These are phyloP conservation scores for Cyphellophora europaea DNA, from an alignment of 2,329 filamentous ascomycete species.

Conservation along the genomic window DNA sequence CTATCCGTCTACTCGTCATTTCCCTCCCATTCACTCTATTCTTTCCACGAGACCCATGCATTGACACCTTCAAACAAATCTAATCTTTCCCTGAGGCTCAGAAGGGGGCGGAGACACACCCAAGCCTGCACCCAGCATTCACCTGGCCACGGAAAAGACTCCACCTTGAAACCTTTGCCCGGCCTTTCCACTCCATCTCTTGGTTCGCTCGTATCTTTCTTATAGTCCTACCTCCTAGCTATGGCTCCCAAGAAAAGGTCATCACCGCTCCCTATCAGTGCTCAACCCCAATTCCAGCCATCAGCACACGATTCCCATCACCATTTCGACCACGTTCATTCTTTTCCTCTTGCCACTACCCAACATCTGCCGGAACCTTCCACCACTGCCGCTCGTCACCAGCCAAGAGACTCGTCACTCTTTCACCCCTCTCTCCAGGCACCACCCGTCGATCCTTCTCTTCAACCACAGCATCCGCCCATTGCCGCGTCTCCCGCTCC, in stretches of 20 bases:
- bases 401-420: slow-evolving; percentile 2
- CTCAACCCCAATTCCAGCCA: slow-evolving; percentile 8
- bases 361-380: slow-evolving; percentile 9
- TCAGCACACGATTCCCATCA: slow-evolving; percentile 1
- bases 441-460: slow-evolving; percentile 9
- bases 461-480: slow-evolving; percentile 7
- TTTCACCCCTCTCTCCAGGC: slow-evolving; percentile 6
- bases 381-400: slow-evolving; percentile 6
- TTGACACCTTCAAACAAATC: slow-evolving; percentile 18
- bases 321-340: neutral
- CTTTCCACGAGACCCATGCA: slow-evolving; percentile 15
- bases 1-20: slow-evolving; percentile 18
- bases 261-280: slow-evolving; percentile 8
- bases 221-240: slow-evolving; percentile 14
- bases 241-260: slow-evolving; percentile 19
- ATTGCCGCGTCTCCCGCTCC: slow-evolving; percentile 13
- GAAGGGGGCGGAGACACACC: slow-evolving; percentile 18
- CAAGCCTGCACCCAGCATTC: slow-evolving; percentile 17
- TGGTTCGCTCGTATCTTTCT: slow-evolving; percentile 16
- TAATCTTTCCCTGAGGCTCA: slow-evolving; percentile 20
- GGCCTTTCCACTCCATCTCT: slow-evolving; percentile 5
- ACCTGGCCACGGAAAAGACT: no score
- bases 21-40: slow-evolving; percentile 14
- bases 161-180: slow-evolving; percentile 17
- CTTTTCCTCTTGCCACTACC: slow-evolving; percentile 4